Percentiles rank a stretch among this genome's conserved stretches.
Conservation (phyloP, 192 early-diverging fungal genomes). For the Umbelopsis sp. region DNA sequence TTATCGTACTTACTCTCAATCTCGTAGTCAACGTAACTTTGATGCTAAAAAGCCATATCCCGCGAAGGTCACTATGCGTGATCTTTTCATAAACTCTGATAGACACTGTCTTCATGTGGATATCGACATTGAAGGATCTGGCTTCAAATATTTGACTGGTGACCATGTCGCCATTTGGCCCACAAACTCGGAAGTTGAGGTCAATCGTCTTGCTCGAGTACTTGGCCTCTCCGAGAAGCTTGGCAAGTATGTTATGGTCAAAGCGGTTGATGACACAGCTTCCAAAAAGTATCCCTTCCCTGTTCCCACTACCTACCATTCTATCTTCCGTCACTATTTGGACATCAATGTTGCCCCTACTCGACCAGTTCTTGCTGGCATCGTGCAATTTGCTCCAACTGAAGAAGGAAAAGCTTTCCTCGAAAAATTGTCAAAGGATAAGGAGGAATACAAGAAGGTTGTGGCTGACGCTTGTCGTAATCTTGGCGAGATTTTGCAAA, state of each 20-base stretch:
- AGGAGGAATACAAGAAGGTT: slow-evolving; percentile 64
- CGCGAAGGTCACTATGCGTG: slow-evolving; percentile 66
- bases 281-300: slow-evolving; percentile 88
- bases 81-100: slow-evolving; percentile 70
- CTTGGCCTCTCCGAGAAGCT: slow-evolving; percentile 66
- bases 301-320: slow-evolving; percentile 80
- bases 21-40: slow-evolving; percentile 55
- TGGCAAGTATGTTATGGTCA: slow-evolving; percentile 70
- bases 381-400: slow-evolving; percentile 62
- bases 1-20: slow-evolving; percentile 11
- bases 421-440: slow-evolving; percentile 62
- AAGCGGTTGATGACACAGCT: slow-evolving; percentile 71
- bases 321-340: slow-evolving; percentile 89
- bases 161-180: slow-evolving; percentile 96
- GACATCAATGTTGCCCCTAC: slow-evolving; percentile 82
- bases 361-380: slow-evolving; percentile 63
- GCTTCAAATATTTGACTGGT: slow-evolving; percentile 86
- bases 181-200: slow-evolving; percentile 80
- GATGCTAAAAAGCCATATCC: slow-evolving; percentile 89
- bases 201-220: slow-evolving; percentile 63
- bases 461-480: slow-evolving; percentile 69
- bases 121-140: slow-evolving; percentile 82
- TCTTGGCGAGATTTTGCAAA: slow-evolving; percentile 74
- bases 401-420: slow-evolving; percentile 56
- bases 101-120: slow-evolving; percentile 94